phyloP scores from a whole-genome alignment of 441 rosid species.

The Adansonia grandidieri region DNA sequence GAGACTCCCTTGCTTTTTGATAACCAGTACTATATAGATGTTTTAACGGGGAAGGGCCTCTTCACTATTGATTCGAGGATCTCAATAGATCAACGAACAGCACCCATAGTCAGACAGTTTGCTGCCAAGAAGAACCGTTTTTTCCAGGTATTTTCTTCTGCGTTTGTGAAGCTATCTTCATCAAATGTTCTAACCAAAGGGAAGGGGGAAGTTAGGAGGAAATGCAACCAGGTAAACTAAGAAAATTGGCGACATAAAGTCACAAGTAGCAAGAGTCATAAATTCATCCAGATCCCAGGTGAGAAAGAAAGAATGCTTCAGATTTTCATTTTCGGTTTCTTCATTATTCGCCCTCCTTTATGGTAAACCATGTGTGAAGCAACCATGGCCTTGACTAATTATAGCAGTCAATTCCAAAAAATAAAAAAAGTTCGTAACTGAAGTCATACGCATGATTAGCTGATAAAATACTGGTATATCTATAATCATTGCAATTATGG shows the following conservation, averaged over 20 bases:
- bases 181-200: slow-evolving; percentile 10
- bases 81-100: slow-evolving; percentile 3
- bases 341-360: background rate
- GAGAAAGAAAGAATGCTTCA: background rate
- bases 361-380: background rate
- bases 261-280: background rate
- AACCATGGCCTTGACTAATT: background rate
- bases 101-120: slow-evolving; percentile 18
- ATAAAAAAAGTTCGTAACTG: background rate
- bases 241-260: background rate
- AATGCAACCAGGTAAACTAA: slow-evolving; percentile 11
- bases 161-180: slow-evolving; percentile 30
- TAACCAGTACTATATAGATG: background rate
- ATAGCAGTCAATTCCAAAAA: background rate
- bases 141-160: slow-evolving; percentile 33
- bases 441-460: background rate
- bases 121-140: slow-evolving; percentile 23
- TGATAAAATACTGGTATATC: background rate
- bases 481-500: background rate
- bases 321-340: background rate
- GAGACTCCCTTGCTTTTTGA: background rate
- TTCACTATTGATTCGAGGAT: slow-evolving; percentile 33
- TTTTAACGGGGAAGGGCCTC: slow-evolving; percentile 25
- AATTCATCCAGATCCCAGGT: background rate
- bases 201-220: slow-evolving; percentile 14